Evolutionary conservation across 2,329 filamentous ascomycete genomes (phyloP), one percentile per base, ranked within the genome.

Genomic region (Exutisphaerella laricina): DNA sequence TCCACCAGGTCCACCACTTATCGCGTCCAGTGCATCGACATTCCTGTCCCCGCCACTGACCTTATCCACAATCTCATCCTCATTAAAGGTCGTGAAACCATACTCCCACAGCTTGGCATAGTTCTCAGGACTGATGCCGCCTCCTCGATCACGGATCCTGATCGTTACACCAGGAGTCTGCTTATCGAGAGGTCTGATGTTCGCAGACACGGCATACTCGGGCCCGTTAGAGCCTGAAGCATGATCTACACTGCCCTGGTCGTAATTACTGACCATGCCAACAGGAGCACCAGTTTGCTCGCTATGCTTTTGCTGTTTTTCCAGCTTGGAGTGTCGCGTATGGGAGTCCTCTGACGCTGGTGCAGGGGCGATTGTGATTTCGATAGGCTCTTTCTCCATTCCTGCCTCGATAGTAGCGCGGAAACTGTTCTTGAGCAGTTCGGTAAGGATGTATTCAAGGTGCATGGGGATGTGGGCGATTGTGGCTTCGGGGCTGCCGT

Each of bases 401-500:
- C 81, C 80, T 45, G 78, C 82, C 66, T 98, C 92, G 7, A 97
- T 82, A 0, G 88, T 94, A 3, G 92, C 90, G 31, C 92, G 80
- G 70, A 97, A 98, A 1, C 89, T 87, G 60, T 98, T 98, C 67
- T 98, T 98, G 45, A 98, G 76, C 1, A 98, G 75, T 66, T 98
- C 92, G 0, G 90, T 98, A 51, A 96, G 79, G 52, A 98, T 96
- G 65, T 98, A 98, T 66, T 97, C 90, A 17, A 98, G 77, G 65
- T 98, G 92, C 63, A 94, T 92, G 10, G 92, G 92, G 6, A 98
- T 83, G 59, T 94, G 92, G 14, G 90, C 88, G 60, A 98, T 94
- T 0, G 81, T 83, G n/a, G 89, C 88, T 39, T 85, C 82, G 0
- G 85, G 82, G 62, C 94, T 84, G 51, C 92, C 92, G 53, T 89